Conservation (phyloP, 2,329 filamentous ascomycete genomes). For the Phialophora tarda region DNA sequence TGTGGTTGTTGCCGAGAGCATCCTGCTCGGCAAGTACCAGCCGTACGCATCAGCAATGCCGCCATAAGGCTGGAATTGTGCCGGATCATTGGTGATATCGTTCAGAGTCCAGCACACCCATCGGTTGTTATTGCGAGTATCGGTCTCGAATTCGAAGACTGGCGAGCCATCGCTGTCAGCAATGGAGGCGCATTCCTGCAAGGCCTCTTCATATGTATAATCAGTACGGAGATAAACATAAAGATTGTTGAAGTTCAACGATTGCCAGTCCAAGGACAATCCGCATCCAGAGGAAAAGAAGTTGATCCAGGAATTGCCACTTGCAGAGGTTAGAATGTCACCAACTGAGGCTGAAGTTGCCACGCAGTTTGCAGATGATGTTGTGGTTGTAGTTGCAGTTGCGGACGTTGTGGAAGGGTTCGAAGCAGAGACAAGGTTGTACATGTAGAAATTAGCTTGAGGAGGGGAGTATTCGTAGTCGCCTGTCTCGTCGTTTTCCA, state of each 20-base stretch:
- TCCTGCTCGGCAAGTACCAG: conserved; percentile 15
- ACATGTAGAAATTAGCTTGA: neutral
- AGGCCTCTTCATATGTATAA: conserved; percentile 15
- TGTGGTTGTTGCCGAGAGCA: conserved; percentile 2
- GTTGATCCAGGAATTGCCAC: conserved; percentile 15
- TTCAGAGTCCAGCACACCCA: conserved; percentile 21
- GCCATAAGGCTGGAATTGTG: conserved; percentile 16
- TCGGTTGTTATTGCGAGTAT: conserved; percentile 12
- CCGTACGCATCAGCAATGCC: conserved; percentile 18
- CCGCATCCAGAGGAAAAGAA: conserved; percentile 18
- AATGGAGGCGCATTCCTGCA: conserved; percentile 4
- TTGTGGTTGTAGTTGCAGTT: conserved; percentile 10
- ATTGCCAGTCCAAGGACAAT: conserved; percentile 21
- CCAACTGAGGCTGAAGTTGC: conserved; percentile 14
- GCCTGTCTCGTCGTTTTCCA: neutral
- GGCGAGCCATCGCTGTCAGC: conserved; percentile 15
- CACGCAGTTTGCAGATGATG: conserved; percentile 9
- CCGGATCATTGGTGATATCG: conserved; percentile 14
- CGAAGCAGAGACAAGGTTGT: neutral
- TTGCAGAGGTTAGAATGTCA: conserved; percentile 1
- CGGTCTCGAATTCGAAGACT: conserved; percentile 18
- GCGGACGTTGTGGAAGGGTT: conserved; percentile 7
- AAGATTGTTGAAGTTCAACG: conserved; percentile 17
- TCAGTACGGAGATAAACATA: conserved; percentile 16
- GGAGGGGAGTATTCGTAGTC: neutral